These are phyloP conservation scores for Wallacemonas collosoma DNA, from an alignment of 208 protist genomes.

Conservation along the genomic window DNA sequence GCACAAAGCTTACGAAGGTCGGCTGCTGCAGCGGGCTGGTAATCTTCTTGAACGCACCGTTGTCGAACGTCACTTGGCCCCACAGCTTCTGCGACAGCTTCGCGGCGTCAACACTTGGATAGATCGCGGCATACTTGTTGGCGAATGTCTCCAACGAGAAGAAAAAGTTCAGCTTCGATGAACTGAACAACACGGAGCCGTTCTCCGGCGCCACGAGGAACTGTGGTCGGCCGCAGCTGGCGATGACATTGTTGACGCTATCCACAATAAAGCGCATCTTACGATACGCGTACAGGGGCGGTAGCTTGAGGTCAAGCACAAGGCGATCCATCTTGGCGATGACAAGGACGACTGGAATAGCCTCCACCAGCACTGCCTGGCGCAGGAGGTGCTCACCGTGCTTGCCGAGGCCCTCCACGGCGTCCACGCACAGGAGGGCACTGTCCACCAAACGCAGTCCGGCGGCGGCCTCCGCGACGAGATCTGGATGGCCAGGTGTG, in stretches of 20 bases:
- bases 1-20: conserved; percentile 98
- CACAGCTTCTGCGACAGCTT: conserved; percentile 95
- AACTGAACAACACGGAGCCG: conserved; percentile 94
- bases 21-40: conserved; percentile 62
- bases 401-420: conserved; percentile 94
- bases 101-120: conserved; percentile 52
- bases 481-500: conserved; percentile 98
- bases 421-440: conserved; percentile 97
- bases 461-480: conserved; percentile 95
- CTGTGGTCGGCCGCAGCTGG: conserved; percentile 29
- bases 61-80: conserved; percentile 96
- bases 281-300: conserved; percentile 97
- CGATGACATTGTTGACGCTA: conserved; percentile 94
- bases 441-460: conserved; percentile 96
- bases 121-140: conserved; percentile 89
- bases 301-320: conserved; percentile 98
- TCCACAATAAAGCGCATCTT: conserved; percentile 98
- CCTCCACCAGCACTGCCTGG: conserved; percentile 73
- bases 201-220: conserved; percentile 69
- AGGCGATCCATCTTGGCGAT: conserved; percentile 99
- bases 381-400: conserved; percentile 86
- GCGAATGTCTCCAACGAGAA: conserved; percentile 97
- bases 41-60: conserved; percentile 58
- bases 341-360: conserved; percentile 91
- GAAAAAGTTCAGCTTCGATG: conserved; percentile 80